Conservation (phyloP, 2,329 filamentous ascomycete species). For the Knufia fluminis region DNA sequence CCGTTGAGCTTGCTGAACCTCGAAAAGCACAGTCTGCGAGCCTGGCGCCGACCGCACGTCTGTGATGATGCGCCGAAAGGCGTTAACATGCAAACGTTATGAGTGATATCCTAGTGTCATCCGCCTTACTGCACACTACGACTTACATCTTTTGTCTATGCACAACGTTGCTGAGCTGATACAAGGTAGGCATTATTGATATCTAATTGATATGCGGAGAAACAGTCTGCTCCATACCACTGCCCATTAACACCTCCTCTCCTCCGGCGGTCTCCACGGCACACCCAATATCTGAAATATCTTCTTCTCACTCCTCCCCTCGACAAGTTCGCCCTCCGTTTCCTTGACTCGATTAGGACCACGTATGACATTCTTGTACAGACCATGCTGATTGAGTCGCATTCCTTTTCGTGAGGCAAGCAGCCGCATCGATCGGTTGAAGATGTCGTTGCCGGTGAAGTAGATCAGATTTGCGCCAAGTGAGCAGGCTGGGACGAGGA, state of each 20-base stretch:
- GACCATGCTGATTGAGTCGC: constrained; percentile 72
- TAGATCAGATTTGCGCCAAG: constrained; percentile 83
- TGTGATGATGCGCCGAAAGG: no score
- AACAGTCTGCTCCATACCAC: no score
- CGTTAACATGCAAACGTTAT: no score
- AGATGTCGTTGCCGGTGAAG: constrained; percentile 91
- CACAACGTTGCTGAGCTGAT: no score
- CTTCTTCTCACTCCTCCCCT: constrained; percentile 63
- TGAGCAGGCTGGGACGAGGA: constrained; percentile 71
- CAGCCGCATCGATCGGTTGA: constrained; percentile 77
- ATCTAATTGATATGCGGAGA: no score
- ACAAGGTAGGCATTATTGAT: no score
- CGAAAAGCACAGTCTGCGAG: no score
- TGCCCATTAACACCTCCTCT: constrained; percentile 57
- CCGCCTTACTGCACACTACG: no score
- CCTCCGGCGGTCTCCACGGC: constrained; percentile 69
- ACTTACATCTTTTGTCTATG: no score
- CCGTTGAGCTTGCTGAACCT: background rate
- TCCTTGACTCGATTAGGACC: constrained; percentile 50
- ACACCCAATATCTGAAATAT: constrained; percentile 79
- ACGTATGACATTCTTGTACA: constrained; percentile 63
- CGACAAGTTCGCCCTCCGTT: constrained; percentile 60
- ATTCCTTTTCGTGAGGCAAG: constrained; percentile 72
- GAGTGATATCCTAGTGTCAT: no score
- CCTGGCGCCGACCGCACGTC: no score